Conservation (phyloP, 805 yeast genomes). For the Candida boleticola region DNA sequence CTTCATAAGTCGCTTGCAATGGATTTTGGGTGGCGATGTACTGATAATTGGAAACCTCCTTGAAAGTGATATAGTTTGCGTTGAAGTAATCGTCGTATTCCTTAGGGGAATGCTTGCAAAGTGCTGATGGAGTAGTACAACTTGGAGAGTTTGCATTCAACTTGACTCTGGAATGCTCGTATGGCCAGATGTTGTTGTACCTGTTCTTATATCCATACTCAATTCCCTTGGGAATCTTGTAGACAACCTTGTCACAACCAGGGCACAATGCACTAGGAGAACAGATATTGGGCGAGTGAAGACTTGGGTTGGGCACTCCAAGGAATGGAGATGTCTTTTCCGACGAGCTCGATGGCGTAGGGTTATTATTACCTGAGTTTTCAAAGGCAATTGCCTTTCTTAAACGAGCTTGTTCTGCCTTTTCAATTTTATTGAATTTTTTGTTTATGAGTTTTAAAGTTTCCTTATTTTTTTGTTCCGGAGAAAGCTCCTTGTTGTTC, state of each 20-base stretch:
- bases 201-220: slow-evolving; percentile 46
- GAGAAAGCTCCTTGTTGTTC: slow-evolving; percentile 8
- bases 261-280: slow-evolving; percentile 44
- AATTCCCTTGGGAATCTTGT: slow-evolving; percentile 41
- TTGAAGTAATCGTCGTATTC: slow-evolving; percentile 42
- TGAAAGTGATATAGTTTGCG: slow-evolving; percentile 40
- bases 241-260: slow-evolving; percentile 37
- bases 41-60: slow-evolving; percentile 19
- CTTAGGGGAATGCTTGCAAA: slow-evolving; percentile 6
- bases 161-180: slow-evolving; percentile 46
- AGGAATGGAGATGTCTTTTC: slow-evolving; percentile 1
- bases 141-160: slow-evolving; percentile 20
- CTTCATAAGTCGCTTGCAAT: slow-evolving; percentile 37
- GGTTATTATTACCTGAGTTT: slow-evolving; percentile 4
- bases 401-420: slow-evolving; percentile 36
- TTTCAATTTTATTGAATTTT: slow-evolving; percentile 39
- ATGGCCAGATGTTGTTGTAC: slow-evolving; percentile 48
- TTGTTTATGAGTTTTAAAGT: slow-evolving; percentile 23
- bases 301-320: slow-evolving; percentile 8
- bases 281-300: slow-evolving; percentile 23
- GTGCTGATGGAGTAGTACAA: slow-evolving; percentile 13
- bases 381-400: slow-evolving; percentile 25
- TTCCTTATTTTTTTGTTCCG: slow-evolving; percentile 11
- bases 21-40: slow-evolving; percentile 50
- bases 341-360: slow-evolving; percentile 1